Conservation (phyloP, 2,329 filamentous ascomycete genomes). For the Phialophora tarda region DNA sequence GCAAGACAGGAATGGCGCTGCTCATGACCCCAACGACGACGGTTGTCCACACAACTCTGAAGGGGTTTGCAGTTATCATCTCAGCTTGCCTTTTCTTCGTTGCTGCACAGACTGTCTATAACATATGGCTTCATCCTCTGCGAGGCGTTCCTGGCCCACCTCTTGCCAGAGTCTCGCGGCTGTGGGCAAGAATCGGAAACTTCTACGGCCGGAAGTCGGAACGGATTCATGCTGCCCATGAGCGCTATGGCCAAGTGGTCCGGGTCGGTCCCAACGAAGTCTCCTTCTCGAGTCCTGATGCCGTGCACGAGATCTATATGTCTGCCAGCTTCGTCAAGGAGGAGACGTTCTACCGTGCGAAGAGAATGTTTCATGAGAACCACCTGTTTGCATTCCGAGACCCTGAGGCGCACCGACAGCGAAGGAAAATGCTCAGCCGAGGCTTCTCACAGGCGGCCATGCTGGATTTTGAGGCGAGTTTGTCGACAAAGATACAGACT, state of each 20-base stretch:
- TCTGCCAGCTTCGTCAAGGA: conserved; percentile 23
- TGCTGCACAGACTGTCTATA: conserved; percentile 5
- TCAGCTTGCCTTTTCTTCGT: background rate
- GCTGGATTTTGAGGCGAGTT: conserved; percentile 19
- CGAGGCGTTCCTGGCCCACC: conserved; percentile 25
- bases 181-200: conserved; percentile 22
- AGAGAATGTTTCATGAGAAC: conserved; percentile 26
- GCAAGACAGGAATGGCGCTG: background rate
- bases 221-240: conserved; percentile 31
- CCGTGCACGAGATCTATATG: conserved; percentile 73
- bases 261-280: conserved; percentile 31
- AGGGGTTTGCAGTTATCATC: background rate
- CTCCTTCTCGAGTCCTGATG: conserved; percentile 74
- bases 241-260: conserved; percentile 41
- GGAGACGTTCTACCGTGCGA: conserved; percentile 28
- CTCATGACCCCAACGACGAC: background rate
- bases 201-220: conserved; percentile 23
- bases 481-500: conserved; percentile 17
- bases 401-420: conserved; percentile 26
- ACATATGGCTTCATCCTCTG: conserved; percentile 31
- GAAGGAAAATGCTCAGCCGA: conserved; percentile 24
- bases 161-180: conserved; percentile 25
- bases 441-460: conserved; percentile 29
- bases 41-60: background rate
- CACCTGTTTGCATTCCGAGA: conserved; percentile 24